Evolutionary conservation across 306 rosid genomes (phyloP), one percentile per base, ranked within the genome.

Genomic region (Lagenaria siceraria): DNA sequence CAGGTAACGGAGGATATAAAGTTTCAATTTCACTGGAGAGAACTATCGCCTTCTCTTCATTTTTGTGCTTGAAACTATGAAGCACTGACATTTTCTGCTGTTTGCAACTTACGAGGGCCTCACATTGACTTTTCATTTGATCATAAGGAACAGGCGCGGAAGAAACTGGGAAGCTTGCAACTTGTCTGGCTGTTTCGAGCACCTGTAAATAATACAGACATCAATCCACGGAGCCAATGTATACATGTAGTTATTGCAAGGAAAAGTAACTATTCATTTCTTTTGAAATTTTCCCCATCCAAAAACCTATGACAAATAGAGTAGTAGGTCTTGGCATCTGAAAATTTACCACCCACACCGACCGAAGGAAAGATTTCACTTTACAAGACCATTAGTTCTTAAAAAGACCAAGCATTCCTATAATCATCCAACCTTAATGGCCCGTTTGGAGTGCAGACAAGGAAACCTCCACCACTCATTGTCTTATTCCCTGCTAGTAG

Each of bases 81-180:
- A 95, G 96, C 80, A 88, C 87, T 54, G 97, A 87, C 97, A 92
- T 90, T 82, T 92, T 95, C 83, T 88, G 86, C 64, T 89, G 96
- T 83, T 89, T 92, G 49, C 96, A 96, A 0, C 84, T 84, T 49
- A 86, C 96, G 74, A 95, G 97, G 82, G 97, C 97, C 84, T 92
- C 97, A 38, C 99, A 92, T 81, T 90, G 99, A 82, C 87, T 87
- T 88, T 92, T 95, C 96, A 95, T 89, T 83, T 92, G 91, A 79
- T 92, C 97, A 71, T 90, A 95, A 66, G 97, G 90, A 66, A 92
- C 78, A 1, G 97, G 93, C 15, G 81, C 79, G 36, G 93, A 76
- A 75, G 99, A 88, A 79, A 80, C 75, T 13, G 93, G 93, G 83
- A 85, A 82, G 84, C 96, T 89, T 52, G 97, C 93, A 72, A 95